A percentile compares a stretch with the other conserved stretches of the same genome.
Evolutionary conservation across 768 basidiomycete species (phyloP).

Genomic region (Lentinula aciculospora): DNA sequence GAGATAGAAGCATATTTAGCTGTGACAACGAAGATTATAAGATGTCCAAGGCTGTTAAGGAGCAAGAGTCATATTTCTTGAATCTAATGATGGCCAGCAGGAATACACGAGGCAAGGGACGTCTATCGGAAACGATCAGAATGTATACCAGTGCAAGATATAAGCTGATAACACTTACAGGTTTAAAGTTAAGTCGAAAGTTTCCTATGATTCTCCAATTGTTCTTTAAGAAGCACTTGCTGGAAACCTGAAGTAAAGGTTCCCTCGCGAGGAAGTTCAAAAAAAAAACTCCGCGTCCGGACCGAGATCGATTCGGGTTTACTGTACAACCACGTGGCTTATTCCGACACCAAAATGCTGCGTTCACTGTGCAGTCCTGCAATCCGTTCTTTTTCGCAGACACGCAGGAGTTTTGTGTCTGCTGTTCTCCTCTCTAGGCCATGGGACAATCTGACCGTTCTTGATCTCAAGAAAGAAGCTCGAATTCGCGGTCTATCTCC

Average conservation of each 20-base stretch:
- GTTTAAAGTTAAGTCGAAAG: no score
- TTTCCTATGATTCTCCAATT: no score
- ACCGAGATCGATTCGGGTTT: no score
- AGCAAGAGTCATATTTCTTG: conserved; percentile 22
- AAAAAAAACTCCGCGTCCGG: no score
- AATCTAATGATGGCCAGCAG: conserved; percentile 34
- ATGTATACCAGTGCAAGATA: neutral
- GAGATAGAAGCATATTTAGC: conserved; percentile 68
- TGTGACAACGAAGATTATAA: conserved; percentile 11
- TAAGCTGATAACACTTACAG: neutral
- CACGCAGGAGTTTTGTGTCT: conserved; percentile 38
- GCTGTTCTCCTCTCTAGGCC: conserved; percentile 51
- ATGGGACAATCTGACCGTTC: conserved; percentile 48
- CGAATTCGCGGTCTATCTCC: conserved; percentile 49
- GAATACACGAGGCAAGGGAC: conserved; percentile 56
- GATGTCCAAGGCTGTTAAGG: conserved; percentile 13
- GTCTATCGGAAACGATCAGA: conserved; percentile 5
- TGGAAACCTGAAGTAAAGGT: no score
- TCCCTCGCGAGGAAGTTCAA: no score
- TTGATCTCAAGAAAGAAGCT: conserved; percentile 47
- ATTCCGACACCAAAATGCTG: neutral
- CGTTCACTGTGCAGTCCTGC: neutral
- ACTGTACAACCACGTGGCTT: no score
- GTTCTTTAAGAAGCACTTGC: no score
- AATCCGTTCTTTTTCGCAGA: conserved; percentile 10